Evolutionary conservation across 148 eudicot genomes (phyloP).

Genomic region (Chenopodium quinoa): DNA sequence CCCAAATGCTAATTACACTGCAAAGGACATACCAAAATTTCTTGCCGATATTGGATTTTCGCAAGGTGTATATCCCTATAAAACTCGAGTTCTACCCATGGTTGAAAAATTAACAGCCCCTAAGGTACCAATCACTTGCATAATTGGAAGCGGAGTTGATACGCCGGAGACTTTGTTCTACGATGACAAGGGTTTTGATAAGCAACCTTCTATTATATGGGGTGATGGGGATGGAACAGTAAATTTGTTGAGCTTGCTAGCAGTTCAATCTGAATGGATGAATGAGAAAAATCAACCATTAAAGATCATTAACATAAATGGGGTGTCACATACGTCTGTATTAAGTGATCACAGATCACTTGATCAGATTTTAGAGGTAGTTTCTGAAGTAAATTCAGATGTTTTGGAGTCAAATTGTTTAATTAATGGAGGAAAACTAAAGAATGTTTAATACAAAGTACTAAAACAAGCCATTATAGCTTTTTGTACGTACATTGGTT

Average conservation of each 20-base stretch:
- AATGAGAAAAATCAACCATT: slow-evolving; percentile 39
- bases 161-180: slow-evolving; percentile 74
- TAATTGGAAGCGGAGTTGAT: slow-evolving; percentile 55
- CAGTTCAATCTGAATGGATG: slow-evolving; percentile 48
- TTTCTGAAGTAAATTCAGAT: slow-evolving; percentile 45
- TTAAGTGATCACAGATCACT: slow-evolving; percentile 53
- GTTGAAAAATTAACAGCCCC: slow-evolving; percentile 43
- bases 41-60: slow-evolving; percentile 65
- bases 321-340: slow-evolving; percentile 62
- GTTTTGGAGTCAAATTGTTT: not conserved
- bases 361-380: slow-evolving; percentile 36
- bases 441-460: not conserved
- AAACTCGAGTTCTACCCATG: slow-evolving; percentile 55
- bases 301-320: slow-evolving; percentile 43
- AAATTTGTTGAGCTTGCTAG: slow-evolving; percentile 70
- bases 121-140: slow-evolving; percentile 61
- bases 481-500: no score
- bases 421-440: not conserved
- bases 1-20: slow-evolving; percentile 44
- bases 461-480: not conserved
- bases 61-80: slow-evolving; percentile 50
- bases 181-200: slow-evolving; percentile 56
- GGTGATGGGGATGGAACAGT: slow-evolving; percentile 99
- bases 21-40: slow-evolving; percentile 46
- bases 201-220: slow-evolving; percentile 55